Percentiles rank a stretch among this genome's conserved stretches.
Conservation (phyloP, 2,329 filamentous ascomycete genomes). For the Aspergillus sp. region DNA sequence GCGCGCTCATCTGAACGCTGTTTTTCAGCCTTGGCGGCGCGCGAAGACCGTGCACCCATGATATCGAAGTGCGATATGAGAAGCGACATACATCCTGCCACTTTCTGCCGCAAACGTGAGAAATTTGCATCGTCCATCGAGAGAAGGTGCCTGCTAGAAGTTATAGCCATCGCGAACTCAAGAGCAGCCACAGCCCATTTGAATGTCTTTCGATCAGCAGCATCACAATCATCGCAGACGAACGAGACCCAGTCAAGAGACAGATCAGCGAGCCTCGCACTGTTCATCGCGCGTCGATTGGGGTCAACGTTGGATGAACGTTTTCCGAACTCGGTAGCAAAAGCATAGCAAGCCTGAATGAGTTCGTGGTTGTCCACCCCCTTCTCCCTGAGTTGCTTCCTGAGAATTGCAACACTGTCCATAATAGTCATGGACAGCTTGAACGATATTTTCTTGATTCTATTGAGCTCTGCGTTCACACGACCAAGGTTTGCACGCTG, state of each 20-base stretch:
- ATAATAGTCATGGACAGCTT: slow-evolving; percentile 97
- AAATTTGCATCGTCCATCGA: slow-evolving; percentile 88
- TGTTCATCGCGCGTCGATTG: slow-evolving; percentile 95
- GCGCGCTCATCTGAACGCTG: slow-evolving; percentile 80
- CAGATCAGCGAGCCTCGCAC: slow-evolving; percentile 87
- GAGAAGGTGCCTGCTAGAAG: slow-evolving; percentile 87
- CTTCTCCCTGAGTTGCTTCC: slow-evolving; percentile 68
- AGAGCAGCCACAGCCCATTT: slow-evolving; percentile 94
- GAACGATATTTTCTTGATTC: slow-evolving; percentile 93
- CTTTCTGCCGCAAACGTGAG: slow-evolving; percentile 75
- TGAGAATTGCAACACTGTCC: slow-evolving; percentile 94
- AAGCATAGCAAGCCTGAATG: slow-evolving; percentile 96
- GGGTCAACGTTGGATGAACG: slow-evolving; percentile 92
- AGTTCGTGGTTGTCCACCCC: slow-evolving; percentile 89
- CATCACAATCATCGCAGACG: slow-evolving; percentile 93
- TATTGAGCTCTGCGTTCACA: slow-evolving; percentile 85
- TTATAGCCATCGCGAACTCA: slow-evolving; percentile 98
- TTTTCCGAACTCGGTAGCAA: slow-evolving; percentile 98
- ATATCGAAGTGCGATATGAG: slow-evolving; percentile 99
- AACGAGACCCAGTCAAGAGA: slow-evolving; percentile 97
- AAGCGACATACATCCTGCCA: slow-evolving; percentile 95
- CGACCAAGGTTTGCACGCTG: slow-evolving; percentile 90
- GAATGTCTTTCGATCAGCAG: slow-evolving; percentile 92
- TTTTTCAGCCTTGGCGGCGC: slow-evolving; percentile 91
- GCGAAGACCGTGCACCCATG: slow-evolving; percentile 90